Evolutionary conservation across 2,329 filamentous ascomycete species (phyloP).

Genomic region (Cercospora sesami): DNA sequence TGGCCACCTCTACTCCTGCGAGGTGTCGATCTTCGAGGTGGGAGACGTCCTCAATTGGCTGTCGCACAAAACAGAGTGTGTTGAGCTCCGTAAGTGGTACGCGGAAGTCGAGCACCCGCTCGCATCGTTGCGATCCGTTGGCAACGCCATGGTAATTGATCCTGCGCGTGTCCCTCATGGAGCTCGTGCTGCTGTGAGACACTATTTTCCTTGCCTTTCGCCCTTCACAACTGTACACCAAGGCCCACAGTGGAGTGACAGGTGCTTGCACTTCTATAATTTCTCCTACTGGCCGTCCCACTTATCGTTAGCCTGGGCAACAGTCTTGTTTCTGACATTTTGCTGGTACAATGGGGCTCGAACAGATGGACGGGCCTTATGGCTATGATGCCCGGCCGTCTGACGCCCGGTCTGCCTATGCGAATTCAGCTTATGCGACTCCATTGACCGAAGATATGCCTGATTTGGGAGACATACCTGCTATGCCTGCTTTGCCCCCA

Average conservation of each 20-base stretch:
- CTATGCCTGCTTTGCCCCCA: not conserved
- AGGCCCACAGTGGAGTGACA: not conserved
- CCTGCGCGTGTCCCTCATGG: not conserved
- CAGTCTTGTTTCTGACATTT: not conserved
- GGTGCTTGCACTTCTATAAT: not conserved
- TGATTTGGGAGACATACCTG: not conserved
- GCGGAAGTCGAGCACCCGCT: slow-evolving; percentile 5
- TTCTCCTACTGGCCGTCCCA: not conserved
- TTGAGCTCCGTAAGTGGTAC: slow-evolving; percentile 11
- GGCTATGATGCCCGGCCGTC: slow-evolving; percentile 2
- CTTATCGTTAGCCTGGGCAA: not conserved
- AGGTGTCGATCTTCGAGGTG: not conserved
- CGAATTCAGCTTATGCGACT: slow-evolving; percentile 9
- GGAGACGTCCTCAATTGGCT: slow-evolving; percentile 2
- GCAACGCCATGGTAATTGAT: not conserved
- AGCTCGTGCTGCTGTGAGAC: slow-evolving; percentile 4
- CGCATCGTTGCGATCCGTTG: slow-evolving; percentile 8
- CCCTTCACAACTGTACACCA: not conserved
- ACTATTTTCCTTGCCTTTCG: not conserved
- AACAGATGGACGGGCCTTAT: slow-evolving; percentile 10
- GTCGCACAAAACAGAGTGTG: not conserved
- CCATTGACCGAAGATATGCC: slow-evolving; percentile 9
- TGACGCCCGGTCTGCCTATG: not conserved
- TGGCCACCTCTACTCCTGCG: slow-evolving; percentile 7
- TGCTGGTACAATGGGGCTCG: slow-evolving; percentile 4